Conservation (phyloP, 208 protist genomes). For the Crithidia thermophila region DNA sequence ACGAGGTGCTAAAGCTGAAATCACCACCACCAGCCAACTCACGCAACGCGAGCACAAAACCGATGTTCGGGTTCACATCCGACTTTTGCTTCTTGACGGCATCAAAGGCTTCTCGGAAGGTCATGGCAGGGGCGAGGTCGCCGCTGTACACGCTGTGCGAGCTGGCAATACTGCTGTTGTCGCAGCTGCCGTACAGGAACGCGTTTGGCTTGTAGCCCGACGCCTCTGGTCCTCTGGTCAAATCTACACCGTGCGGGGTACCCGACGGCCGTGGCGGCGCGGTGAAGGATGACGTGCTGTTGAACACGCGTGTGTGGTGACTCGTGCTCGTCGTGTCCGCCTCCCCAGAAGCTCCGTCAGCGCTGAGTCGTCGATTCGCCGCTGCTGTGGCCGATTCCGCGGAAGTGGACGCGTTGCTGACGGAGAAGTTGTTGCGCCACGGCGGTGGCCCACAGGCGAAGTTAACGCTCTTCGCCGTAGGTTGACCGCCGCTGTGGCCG, state of each 20-base stretch:
- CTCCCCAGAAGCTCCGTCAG: neutral
- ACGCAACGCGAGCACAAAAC: slow-evolving; percentile 74
- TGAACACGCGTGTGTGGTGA: too few species aligned
- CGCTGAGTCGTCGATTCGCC: neutral
- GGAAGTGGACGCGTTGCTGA: neutral
- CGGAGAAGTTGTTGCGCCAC: slow-evolving; percentile 3
- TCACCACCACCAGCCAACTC: slow-evolving; percentile 46
- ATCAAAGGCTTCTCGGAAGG: slow-evolving; percentile 70
- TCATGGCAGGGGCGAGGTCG: slow-evolving; percentile 36
- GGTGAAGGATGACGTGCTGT: too few species aligned
- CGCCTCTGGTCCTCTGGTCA: too few species aligned
- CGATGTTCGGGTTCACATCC: slow-evolving; percentile 88
- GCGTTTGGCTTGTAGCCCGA: neutral
- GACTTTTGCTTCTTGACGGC: slow-evolving; percentile 58
- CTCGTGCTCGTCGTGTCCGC: too few species aligned
- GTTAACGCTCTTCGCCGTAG: too few species aligned
- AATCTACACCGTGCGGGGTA: too few species aligned
- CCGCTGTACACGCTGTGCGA: slow-evolving; percentile 26
- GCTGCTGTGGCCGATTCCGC: neutral
- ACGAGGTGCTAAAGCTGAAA: slow-evolving; percentile 41
- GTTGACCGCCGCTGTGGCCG: too few species aligned
- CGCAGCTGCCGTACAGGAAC: slow-evolving; percentile 1
- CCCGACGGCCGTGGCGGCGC: too few species aligned
- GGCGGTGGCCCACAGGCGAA: neutral
- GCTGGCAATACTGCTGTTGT: slow-evolving; percentile 10